phyloP scores from a whole-genome alignment of 257 asterid species.

The Ligustrum vulgare region DNA sequence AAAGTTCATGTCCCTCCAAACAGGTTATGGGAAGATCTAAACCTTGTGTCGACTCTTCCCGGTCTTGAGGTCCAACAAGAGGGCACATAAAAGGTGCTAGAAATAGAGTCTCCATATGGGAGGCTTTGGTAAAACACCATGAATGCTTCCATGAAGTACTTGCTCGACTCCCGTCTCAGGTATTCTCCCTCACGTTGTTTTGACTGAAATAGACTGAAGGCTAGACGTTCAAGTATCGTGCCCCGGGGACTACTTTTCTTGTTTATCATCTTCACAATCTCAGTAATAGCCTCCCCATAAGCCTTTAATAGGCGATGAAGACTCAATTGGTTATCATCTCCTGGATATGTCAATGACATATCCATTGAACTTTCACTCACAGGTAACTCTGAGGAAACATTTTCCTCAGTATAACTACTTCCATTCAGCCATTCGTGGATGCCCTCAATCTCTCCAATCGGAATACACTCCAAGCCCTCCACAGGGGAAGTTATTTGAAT shows the following conservation, averaged over 20 bases:
- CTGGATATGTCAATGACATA: slow-evolving; percentile 25
- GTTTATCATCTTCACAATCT: slow-evolving; percentile 39
- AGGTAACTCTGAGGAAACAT: slow-evolving; percentile 34
- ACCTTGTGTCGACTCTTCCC: slow-evolving; percentile 35
- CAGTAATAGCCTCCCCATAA: slow-evolving; percentile 56
- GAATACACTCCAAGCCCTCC: slow-evolving; percentile 29
- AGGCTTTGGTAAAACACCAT: slow-evolving; percentile 42
- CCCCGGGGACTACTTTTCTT: slow-evolving; percentile 52
- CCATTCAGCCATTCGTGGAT: slow-evolving; percentile 46
- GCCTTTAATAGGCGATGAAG: slow-evolving; percentile 56
- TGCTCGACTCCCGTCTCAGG: slow-evolving; percentile 48
- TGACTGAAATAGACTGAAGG: slow-evolving; percentile 49
- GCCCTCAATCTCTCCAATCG: slow-evolving; percentile 27
- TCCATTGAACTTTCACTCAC: slow-evolving; percentile 21
- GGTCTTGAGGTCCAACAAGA: slow-evolving; percentile 46
- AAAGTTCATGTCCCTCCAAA: slow-evolving; percentile 38
- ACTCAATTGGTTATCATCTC: slow-evolving; percentile 26
- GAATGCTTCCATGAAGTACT: slow-evolving; percentile 50
- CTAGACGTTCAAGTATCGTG: slow-evolving; percentile 46
- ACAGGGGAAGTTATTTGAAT: slow-evolving; percentile 22
- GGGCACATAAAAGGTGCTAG: slow-evolving; percentile 56
- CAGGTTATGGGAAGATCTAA: not conserved
- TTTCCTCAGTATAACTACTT: slow-evolving; percentile 24
- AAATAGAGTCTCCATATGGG: slow-evolving; percentile 53
- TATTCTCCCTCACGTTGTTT: slow-evolving; percentile 38